These are phyloP conservation scores for Xylariaceae sp. DNA, from an alignment of 2,329 filamentous ascomycete species.

Conservation along the genomic window DNA sequence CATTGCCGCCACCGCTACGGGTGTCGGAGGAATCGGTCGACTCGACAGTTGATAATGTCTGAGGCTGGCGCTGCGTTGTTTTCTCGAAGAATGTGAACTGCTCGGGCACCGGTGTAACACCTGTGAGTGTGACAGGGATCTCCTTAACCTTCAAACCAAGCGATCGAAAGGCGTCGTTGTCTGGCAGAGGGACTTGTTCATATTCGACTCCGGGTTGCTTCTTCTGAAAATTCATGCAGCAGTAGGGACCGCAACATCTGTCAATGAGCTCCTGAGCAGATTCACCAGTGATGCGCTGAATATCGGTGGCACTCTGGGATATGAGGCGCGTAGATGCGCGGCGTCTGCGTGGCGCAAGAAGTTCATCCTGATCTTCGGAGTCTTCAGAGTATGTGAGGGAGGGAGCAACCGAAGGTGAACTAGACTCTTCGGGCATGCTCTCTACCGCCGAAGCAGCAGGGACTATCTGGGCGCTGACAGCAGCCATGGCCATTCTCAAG, in stretches of 20 bases:
- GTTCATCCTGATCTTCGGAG: constrained; percentile 54
- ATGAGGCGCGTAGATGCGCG: constrained; percentile 66
- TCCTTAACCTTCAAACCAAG: constrained; percentile 71
- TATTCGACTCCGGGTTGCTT: constrained; percentile 45
- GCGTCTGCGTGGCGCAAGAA: constrained; percentile 47
- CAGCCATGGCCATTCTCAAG: constrained; percentile 29
- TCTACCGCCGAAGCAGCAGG: constrained; percentile 37
- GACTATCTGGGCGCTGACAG: constrained; percentile 37
- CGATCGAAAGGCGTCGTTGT: constrained; percentile 79
- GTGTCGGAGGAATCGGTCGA: constrained; percentile 43
- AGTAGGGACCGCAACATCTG: constrained; percentile 60
- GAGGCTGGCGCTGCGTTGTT: constrained; percentile 43
- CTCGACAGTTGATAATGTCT: constrained; percentile 42
- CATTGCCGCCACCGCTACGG: constrained; percentile 34
- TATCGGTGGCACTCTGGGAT: constrained; percentile 56
- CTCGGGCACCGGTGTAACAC: constrained; percentile 65
- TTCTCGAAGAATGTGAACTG: constrained; percentile 65
- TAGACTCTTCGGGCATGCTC: constrained; percentile 42
- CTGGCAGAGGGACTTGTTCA: constrained; percentile 55
- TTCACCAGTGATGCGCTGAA: constrained; percentile 60
- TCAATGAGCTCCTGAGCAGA: constrained; percentile 57
- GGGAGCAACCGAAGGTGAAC: constrained; percentile 48
- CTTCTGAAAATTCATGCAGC: constrained; percentile 49
- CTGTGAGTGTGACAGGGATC: constrained; percentile 68
- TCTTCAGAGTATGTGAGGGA: constrained; percentile 60